Conservation (phyloP, 495 filamentous ascomycete species). For the Aspergillus bertholletiae region DNA sequence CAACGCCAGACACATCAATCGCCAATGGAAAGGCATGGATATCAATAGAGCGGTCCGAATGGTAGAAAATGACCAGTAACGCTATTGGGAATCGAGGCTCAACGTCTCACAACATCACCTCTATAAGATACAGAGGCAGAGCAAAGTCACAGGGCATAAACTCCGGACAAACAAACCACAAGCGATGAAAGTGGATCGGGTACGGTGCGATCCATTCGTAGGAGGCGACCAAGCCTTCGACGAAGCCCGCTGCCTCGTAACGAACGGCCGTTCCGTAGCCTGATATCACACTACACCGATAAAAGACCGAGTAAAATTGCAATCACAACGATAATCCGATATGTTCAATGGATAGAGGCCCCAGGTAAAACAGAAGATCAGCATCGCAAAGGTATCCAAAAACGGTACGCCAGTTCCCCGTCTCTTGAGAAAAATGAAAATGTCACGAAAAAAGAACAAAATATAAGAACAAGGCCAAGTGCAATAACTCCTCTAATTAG, state of each 20-base stretch:
- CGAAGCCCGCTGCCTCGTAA: too few species aligned
- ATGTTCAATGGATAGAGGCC: slow-evolving; percentile 20
- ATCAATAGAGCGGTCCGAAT: slow-evolving; percentile 29
- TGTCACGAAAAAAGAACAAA: slow-evolving; percentile 16
- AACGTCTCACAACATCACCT: slow-evolving; percentile 13
- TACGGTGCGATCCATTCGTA: neutral
- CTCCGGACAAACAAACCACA: neutral
- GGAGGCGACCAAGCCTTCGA: too few species aligned
- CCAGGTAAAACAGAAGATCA: slow-evolving; percentile 18
- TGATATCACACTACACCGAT: slow-evolving; percentile 7
- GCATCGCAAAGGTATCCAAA: slow-evolving; percentile 30
- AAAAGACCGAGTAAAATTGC: slow-evolving; percentile 11
- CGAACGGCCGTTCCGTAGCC: slow-evolving; percentile 16
- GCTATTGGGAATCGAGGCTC: slow-evolving; percentile 18
- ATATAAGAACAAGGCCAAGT: slow-evolving; percentile 8
- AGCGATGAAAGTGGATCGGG: neutral
- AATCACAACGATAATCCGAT: slow-evolving; percentile 17
- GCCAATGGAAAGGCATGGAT: slow-evolving; percentile 36
- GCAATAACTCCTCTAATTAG: slow-evolving; percentile 15
- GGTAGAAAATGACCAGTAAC: slow-evolving; percentile 17
- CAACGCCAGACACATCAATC: slow-evolving; percentile 36
- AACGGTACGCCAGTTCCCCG: slow-evolving; percentile 31
- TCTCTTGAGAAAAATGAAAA: slow-evolving; percentile 24
- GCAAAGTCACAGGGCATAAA: slow-evolving; percentile 11
- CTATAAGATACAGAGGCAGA: slow-evolving; percentile 14